Base-by-base conservation (phyloP, 2,329 filamentous ascomycete species). In the Fusarium pseudograminearum region DNA sequence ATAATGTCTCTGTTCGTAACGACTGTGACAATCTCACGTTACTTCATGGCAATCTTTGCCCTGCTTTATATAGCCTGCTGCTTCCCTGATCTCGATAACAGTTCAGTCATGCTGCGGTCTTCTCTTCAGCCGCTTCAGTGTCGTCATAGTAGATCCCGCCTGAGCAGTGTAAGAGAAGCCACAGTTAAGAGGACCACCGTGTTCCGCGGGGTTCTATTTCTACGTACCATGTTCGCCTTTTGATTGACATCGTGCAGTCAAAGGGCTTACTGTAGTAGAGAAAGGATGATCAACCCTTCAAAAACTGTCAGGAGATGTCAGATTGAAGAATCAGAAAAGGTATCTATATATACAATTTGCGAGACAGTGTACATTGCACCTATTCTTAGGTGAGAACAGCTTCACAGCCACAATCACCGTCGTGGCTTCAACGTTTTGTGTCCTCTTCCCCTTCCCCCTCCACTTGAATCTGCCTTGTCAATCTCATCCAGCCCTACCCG, bases 1-100 rank as follows among this genome's bases (percentile, higher is more conserved):
- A 26, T 47, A 51, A 61, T 72, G 69, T 63, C 69, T 70, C 54
- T 56, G 22, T 24, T 48, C 42, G 20, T 36, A 16, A 48, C 16
- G 40, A 48, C 50, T 62, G 62, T 74, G 72, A 74, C 72, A 64
- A 24, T 30, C 62, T 73, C 72, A 74, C 72, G 69, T 67, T 74
- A 44, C 36, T 56, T 18, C 41, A 34, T 41, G 12, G 34, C 34
- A 30, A 41, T n/a, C 33, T 14, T 14, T 40, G 3, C 40, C 34
- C 44, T 65, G 44, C 52, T 60, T 42, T 51, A 70, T 59, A 60
- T 57, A 70, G 46, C 33, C 30, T 44, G 41, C 42, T 55, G 31
- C 40, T 57, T n/a, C 47, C 30, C 46, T 9, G 38, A 63, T 47
- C 51, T 47, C 45, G 57, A 63, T 57, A n/a, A 18, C 26, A 31